Percentiles rank a stretch among this genome's conserved stretches.
These are phyloP conservation scores for Suhomyces prunicola DNA, from an alignment of 805 yeast species.

Conservation along the genomic window DNA sequence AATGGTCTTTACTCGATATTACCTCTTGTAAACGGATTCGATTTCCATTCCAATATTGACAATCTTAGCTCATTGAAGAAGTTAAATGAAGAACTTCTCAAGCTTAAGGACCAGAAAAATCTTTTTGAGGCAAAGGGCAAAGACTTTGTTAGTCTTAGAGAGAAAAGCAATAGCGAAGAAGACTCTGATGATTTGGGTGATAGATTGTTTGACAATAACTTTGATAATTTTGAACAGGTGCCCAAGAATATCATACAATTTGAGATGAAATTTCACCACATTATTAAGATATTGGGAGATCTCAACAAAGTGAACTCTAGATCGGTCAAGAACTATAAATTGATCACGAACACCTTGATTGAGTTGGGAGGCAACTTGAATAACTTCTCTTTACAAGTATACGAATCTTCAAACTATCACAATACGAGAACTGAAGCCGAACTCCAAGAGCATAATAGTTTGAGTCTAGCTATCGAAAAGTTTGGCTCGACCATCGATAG, in stretches of 20 bases:
- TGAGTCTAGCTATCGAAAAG: constrained; percentile 40
- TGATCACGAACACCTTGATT: constrained; percentile 37
- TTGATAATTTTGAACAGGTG: constrained; percentile 21
- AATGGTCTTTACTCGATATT: constrained; percentile 51
- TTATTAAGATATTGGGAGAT: constrained; percentile 29
- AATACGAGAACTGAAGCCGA: not conserved
- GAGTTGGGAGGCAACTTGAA: constrained; percentile 58
- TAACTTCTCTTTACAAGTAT: constrained; percentile 49
- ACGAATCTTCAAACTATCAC: constrained; percentile 14
- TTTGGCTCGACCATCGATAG: constrained; percentile 54
- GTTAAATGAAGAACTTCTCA: constrained; percentile 34
- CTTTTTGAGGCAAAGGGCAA: constrained; percentile 26
- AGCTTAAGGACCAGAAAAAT: constrained; percentile 31
- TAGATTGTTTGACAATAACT: constrained; percentile 1
- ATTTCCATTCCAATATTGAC: constrained; percentile 27
- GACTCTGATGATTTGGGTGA: constrained; percentile 5
- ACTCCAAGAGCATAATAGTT: constrained; percentile 13
- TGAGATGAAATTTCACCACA: constrained; percentile 33
- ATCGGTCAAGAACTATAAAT: constrained; percentile 38
- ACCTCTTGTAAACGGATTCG: constrained; percentile 43
- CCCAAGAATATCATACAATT: constrained; percentile 31
- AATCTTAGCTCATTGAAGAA: constrained; percentile 30
- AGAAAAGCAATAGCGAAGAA: not conserved
- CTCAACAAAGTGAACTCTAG: constrained; percentile 38
- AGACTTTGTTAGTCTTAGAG: constrained; percentile 8